Percentiles rank a stretch among this genome's conserved stretches.
Conservation (phyloP, 306 rosid species). For the Fagus crenata region DNA sequence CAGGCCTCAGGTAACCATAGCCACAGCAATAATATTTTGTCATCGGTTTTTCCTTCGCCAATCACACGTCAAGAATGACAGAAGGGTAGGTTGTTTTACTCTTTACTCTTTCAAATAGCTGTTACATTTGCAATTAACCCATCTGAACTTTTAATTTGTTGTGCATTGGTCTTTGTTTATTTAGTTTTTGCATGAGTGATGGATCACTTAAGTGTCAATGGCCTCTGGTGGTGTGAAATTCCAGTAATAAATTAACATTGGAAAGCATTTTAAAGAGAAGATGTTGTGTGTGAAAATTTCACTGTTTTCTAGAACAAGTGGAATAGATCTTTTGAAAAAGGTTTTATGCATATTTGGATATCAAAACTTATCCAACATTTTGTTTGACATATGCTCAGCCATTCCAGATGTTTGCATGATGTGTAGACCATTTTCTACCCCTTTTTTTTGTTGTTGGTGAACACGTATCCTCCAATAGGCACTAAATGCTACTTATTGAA, state of each 20-base stretch:
- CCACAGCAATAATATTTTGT: conserved; percentile 94
- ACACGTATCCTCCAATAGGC: not conserved
- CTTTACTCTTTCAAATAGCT: not conserved
- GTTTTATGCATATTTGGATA: not conserved
- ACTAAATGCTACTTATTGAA: not conserved
- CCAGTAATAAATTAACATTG: not conserved
- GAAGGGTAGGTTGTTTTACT: conserved; percentile 58
- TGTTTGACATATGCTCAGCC: not conserved
- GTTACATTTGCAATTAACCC: not conserved
- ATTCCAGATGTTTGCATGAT: too few relatives aligned
- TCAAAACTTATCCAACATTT: not conserved
- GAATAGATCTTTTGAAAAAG: too few relatives aligned
- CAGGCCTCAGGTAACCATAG: conserved; percentile 99
- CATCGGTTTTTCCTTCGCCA: conserved; percentile 96
- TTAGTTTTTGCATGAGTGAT: not conserved
- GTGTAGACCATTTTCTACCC: not conserved
- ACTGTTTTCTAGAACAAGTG: not conserved
- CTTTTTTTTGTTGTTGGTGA: not conserved
- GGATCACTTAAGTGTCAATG: not conserved
- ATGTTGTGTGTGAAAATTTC: not conserved
- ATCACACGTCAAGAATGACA: conserved; percentile 94
- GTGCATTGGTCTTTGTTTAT: not conserved
- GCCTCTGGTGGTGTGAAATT: not conserved
- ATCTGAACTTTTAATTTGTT: conserved; percentile 5
- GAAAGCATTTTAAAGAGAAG: not conserved